Conservation (phyloP, 441 rosid species). For the Arabidopsis lyrata region DNA sequence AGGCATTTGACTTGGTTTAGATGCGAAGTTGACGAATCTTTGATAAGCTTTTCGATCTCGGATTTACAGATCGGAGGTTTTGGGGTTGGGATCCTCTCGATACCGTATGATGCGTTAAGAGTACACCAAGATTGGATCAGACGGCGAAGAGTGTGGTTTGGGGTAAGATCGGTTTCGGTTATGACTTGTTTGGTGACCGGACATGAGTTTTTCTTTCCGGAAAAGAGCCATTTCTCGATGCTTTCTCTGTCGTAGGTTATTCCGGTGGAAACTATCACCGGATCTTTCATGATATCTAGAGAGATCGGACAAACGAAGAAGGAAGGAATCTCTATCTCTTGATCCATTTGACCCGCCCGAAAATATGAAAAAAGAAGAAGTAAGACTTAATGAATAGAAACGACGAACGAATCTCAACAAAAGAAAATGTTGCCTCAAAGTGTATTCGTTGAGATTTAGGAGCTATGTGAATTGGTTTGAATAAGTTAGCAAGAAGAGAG, state of each 20-base stretch:
- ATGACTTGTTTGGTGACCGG: constrained; percentile 74
- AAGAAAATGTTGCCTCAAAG: constrained; percentile 6
- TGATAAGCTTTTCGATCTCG: constrained; percentile 64
- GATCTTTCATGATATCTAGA: constrained; percentile 86
- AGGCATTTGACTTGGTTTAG: constrained; percentile 61
- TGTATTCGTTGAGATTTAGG: constrained; percentile 34
- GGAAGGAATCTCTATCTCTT: constrained; percentile 76
- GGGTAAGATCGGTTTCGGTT: constrained; percentile 71
- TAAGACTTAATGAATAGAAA: constrained; percentile 27
- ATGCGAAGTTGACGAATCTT: constrained; percentile 57
- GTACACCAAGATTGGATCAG: constrained; percentile 92
- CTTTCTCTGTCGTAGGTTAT: constrained; percentile 80
- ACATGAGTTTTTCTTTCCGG: constrained; percentile 59
- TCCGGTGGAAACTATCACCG: constrained; percentile 71
- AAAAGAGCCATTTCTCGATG: constrained; percentile 76
- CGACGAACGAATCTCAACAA: constrained; percentile 6
- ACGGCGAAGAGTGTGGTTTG: constrained; percentile 81
- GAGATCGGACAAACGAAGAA: constrained; percentile 86
- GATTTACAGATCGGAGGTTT: constrained; percentile 65
- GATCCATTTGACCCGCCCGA: constrained; percentile 48
- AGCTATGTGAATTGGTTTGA: constrained; percentile 52
- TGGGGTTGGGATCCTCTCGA: constrained; percentile 84
- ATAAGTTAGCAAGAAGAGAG: constrained; percentile 37
- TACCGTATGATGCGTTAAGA: constrained; percentile 74
- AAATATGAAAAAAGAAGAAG: constrained; percentile 9